Evolutionary conservation across 2,329 filamentous ascomycete species (phyloP).

Genomic region (Alternaria sp.): DNA sequence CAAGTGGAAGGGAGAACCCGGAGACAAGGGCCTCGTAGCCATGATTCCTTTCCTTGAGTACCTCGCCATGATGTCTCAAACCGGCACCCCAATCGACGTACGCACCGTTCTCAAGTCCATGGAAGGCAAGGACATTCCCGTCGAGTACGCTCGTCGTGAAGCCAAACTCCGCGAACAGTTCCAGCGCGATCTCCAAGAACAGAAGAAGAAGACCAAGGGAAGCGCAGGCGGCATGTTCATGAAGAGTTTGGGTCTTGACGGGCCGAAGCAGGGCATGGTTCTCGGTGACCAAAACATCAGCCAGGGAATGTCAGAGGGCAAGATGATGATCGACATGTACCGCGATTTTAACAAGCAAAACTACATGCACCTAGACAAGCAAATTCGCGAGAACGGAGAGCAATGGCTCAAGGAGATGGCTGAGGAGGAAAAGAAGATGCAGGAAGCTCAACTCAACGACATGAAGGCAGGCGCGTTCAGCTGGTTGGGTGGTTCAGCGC

Average conservation of each 20-base stretch:
- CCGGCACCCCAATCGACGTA: conserved; percentile 77
- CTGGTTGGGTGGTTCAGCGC: conserved; percentile 35
- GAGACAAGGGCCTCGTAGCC: conserved; percentile 85
- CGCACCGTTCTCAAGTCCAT: conserved; percentile 87
- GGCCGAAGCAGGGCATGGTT: conserved; percentile 64
- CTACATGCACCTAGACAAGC: conserved; percentile 87
- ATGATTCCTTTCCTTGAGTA: conserved; percentile 98
- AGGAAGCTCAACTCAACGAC: conserved; percentile 88
- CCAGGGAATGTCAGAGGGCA: conserved; percentile 86
- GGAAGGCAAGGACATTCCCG: conserved; percentile 86
- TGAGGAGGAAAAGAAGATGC: conserved; percentile 83
- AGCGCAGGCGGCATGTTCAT: conserved; percentile 74
- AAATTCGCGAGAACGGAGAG: conserved; percentile 91
- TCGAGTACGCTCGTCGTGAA: conserved; percentile 89
- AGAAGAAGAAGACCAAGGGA: conserved; percentile 68
- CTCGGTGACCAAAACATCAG: conserved; percentile 64
- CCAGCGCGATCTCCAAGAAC: conserved; percentile 75
- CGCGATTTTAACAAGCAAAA: conserved; percentile 89
- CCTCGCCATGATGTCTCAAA: conserved; percentile 78
- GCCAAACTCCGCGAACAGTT: conserved; percentile 85
- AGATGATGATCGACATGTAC: conserved; percentile 96
- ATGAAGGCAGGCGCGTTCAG: conserved; percentile 70
- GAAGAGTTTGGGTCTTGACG: conserved; percentile 78
- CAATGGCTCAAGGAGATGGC: conserved; percentile 97
- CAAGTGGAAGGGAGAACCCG: conserved; percentile 84